These are phyloP conservation scores for Mycosphaerella sp. DNA, from an alignment of 2,329 filamentous ascomycete genomes.

Conservation along the genomic window DNA sequence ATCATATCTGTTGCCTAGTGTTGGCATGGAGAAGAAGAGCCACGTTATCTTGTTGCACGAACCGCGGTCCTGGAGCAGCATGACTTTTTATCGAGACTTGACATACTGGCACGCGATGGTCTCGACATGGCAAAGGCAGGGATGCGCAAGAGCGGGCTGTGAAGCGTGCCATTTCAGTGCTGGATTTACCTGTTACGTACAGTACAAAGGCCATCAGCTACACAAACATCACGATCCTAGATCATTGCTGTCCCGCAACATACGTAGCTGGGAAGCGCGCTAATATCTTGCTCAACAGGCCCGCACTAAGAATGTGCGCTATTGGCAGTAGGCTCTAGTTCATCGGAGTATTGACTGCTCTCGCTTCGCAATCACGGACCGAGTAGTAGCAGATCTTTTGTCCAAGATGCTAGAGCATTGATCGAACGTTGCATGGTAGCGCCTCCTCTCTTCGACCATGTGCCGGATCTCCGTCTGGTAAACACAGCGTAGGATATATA, in stretches of 20 bases:
- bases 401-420: constrained; percentile 10
- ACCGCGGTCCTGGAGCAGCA: no score
- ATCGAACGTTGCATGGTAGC: constrained; percentile 17
- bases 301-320: background rate
- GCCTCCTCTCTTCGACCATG: constrained; percentile 7
- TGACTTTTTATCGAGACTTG: background rate
- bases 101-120: background rate
- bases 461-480: constrained; percentile 9
- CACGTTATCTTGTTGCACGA: background rate
- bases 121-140: background rate
- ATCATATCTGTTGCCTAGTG: background rate
- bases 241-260: background rate
- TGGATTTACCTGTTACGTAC: constrained; percentile 9
- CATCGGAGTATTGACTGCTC: background rate
- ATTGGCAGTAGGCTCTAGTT: constrained; percentile 3
- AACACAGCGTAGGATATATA: constrained; percentile 22
- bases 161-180: background rate
- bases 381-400: constrained; percentile 4
- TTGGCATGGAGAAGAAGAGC: background rate
- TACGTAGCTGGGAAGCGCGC: background rate
- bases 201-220: constrained; percentile 5
- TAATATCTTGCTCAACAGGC: constrained; percentile 1
- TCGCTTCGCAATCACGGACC: background rate
- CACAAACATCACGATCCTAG: background rate
- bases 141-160: background rate